Base-by-base conservation (phyloP, 2,329 filamentous ascomycete genomes). In the Ceratocystis diversiconidia region DNA sequence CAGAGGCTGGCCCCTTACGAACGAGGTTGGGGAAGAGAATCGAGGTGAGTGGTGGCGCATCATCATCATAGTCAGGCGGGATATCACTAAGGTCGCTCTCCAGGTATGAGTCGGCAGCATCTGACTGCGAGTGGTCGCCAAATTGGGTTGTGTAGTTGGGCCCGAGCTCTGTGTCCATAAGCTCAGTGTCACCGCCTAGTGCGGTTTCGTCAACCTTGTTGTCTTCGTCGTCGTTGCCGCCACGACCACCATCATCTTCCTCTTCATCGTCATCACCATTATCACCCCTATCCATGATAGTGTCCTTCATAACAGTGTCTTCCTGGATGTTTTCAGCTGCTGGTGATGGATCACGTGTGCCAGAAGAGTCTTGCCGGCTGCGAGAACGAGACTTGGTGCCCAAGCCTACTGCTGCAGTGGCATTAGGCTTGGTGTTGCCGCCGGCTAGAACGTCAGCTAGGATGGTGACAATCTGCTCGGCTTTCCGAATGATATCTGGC, bases 11-110 rank as follows among this genome's bases (percentile, higher is more conserved):
- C 17, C 55, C 55, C 17, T 59, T 59, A 1, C 69, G 72, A 52
- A 68, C 71, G 19, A 83, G 70, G 66, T 80, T 80, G 0, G 80
- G 80, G 64, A 83, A 83, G 73, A 83, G 73, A 19, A 65, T 36
- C 5, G 64, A 65, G n/a, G 59, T 44, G n/a, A 32, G 77, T 1
- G 79, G 76, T 1, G 81, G 80, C 36, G 80, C 78, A 50, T 85
- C 80, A 57, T 84, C 80, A 63, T 85, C 81, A 66, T 82, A 83
- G 50, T 80, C 81, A 3, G 80, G 75, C 30, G 83, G 78, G 3
- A 85, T 80, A 68, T 88, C 86, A 63, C 84, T 88, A 0, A 88
- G 76, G 68, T 88, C 85, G 71, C 85, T 88, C 72, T 88, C 85
- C 65, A 87, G 84, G 68, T 88, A 85, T 0, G 82, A 85, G 50